Evolutionary conservation across 257 asterid genomes (phyloP).

Genomic region (Prunella vulgaris): DNA sequence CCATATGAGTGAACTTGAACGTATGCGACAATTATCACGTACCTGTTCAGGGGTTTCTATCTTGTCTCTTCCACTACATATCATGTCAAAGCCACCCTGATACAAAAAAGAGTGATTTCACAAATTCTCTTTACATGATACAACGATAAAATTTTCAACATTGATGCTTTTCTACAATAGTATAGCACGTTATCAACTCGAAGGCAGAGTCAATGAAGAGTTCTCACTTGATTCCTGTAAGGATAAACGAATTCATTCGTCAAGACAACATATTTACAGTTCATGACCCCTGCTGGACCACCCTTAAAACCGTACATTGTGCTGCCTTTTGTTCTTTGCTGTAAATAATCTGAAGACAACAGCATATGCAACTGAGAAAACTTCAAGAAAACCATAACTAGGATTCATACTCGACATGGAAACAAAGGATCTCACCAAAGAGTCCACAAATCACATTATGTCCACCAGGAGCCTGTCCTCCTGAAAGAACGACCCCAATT

Average conservation of each 20-base stretch:
- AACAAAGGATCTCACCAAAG: constrained; percentile 39
- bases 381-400: background rate
- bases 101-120: background rate
- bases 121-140: too few relatives aligned
- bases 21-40: constrained; percentile 2
- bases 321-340: constrained; percentile 67
- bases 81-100: constrained; percentile 89
- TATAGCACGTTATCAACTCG: background rate
- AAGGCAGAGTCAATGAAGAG: background rate
- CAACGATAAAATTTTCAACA: too few relatives aligned
- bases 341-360: constrained; percentile 51
- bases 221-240: constrained; percentile 61
- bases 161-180: background rate
- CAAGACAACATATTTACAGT: constrained; percentile 52
- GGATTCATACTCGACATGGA: background rate
- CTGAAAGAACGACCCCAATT: constrained; percentile 73
- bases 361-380: background rate
- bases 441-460: constrained; percentile 79
- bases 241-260: constrained; percentile 57
- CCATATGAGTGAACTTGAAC: background rate
- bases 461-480: constrained; percentile 95
- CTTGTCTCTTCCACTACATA: constrained; percentile 82
- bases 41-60: constrained; percentile 90
- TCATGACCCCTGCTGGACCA: constrained; percentile 85
- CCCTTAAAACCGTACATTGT: constrained; percentile 72